A percentile compares a stretch with the other conserved stretches of the same genome.
Evolutionary conservation across 345 rosid genomes (phyloP).

Genomic region (Salix purpurea): DNA sequence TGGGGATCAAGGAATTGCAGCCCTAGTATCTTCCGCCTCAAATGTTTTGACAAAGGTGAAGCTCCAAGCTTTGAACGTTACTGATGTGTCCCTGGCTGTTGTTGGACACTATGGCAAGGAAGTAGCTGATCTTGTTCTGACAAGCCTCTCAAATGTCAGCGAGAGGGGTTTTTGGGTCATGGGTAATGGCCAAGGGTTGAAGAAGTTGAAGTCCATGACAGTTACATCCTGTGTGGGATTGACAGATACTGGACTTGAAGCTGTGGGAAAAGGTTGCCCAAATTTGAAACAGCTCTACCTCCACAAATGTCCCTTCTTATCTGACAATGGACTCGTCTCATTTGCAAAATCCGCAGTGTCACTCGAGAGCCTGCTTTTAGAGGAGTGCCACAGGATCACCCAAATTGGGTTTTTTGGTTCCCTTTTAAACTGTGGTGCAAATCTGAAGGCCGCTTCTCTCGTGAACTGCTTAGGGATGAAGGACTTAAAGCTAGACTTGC

Average conservation of each 20-base stretch:
- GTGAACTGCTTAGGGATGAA: slow-evolving; percentile 68
- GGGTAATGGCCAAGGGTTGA: slow-evolving; percentile 84
- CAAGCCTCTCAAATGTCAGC: slow-evolving; percentile 51
- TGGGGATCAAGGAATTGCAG: slow-evolving; percentile 84
- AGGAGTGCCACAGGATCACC: slow-evolving; percentile 94
- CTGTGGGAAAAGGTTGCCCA: slow-evolving; percentile 79
- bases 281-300: slow-evolving; percentile 60
- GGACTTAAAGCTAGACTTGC: slow-evolving; percentile 42
- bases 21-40: slow-evolving; percentile 49
- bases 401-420: slow-evolving; percentile 79
- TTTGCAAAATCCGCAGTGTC: slow-evolving; percentile 58
- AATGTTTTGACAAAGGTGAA: slow-evolving; percentile 52
- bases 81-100: slow-evolving; percentile 81
- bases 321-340: slow-evolving; percentile 76
- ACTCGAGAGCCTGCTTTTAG: slow-evolving; percentile 75
- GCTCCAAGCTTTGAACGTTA: slow-evolving; percentile 69
- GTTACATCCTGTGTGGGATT: slow-evolving; percentile 66
- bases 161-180: slow-evolving; percentile 97
- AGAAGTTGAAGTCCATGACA: slow-evolving; percentile 60
- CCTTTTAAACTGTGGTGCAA: slow-evolving; percentile 61
- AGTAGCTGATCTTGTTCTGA: slow-evolving; percentile 60
- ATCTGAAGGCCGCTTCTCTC: slow-evolving; percentile 62
- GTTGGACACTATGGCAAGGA: slow-evolving; percentile 84
- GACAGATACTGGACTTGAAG: slow-evolving; percentile 70
- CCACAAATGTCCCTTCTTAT: slow-evolving; percentile 49